These are phyloP conservation scores for Aspergillus nidulans DNA, from an alignment of 495 filamentous ascomycete species.

Conservation along the genomic window DNA sequence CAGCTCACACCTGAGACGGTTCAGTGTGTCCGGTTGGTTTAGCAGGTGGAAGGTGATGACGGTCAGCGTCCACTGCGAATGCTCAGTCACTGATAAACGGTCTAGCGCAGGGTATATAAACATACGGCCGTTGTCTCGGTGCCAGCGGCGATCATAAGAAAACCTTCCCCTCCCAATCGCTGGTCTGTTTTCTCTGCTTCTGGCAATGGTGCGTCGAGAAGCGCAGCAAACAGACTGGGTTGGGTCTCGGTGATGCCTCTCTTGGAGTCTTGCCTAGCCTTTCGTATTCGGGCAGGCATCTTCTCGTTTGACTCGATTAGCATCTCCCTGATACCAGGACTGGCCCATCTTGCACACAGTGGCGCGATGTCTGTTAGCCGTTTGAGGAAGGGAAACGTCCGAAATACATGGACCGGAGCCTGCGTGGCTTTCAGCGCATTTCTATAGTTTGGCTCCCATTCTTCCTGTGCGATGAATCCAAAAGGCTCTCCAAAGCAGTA, in stretches of 20 bases:
- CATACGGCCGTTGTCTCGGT: background rate
- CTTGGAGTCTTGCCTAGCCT: background rate
- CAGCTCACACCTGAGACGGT: conserved; percentile 32
- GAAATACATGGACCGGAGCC: background rate
- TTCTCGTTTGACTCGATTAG: background rate
- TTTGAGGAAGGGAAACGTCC: background rate
- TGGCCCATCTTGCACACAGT: background rate
- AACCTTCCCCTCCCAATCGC: background rate
- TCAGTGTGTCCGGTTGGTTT: conserved; percentile 24
- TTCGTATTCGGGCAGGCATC: background rate
- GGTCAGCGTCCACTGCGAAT: background rate
- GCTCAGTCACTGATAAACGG: background rate
- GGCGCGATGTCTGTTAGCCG: background rate
- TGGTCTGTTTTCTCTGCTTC: background rate
- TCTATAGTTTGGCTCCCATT: background rate
- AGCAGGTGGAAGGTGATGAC: conserved; percentile 26
- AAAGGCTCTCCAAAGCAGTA: background rate
- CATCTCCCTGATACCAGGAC: background rate
- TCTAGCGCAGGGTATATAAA: background rate
- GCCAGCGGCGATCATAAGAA: background rate
- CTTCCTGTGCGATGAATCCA: background rate
- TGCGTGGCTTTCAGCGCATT: background rate
- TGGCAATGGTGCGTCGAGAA: background rate
- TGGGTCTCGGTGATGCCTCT: background rate
- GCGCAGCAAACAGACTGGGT: background rate